Conservation (phyloP, 176 grass and related monocot species). For the Cenchrus fungigraminus region DNA sequence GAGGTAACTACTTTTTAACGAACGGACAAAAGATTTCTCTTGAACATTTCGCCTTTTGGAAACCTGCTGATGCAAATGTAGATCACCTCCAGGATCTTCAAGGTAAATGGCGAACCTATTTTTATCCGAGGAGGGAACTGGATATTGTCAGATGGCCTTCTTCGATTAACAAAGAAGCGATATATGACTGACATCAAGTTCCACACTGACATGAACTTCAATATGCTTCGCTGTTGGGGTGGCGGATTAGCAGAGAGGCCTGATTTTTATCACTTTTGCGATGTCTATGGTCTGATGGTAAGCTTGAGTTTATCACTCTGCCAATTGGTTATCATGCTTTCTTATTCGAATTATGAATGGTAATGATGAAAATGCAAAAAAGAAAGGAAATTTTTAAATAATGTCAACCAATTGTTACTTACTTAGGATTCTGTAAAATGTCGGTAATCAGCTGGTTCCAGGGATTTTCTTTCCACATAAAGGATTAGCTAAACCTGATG, state of each 20-base stretch:
- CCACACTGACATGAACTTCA: conserved; percentile 96
- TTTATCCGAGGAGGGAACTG: conserved; percentile 98
- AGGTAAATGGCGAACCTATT: conserved; percentile 87
- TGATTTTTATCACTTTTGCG: conserved; percentile 90
- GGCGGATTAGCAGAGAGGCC: conserved; percentile 90
- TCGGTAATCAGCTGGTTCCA: conserved; percentile 18
- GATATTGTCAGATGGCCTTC: conserved; percentile 95
- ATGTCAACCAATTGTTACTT: not conserved
- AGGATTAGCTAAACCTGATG: not conserved
- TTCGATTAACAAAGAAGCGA: conserved; percentile 81
- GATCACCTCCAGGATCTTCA: conserved; percentile 76
- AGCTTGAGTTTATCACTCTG: conserved; percentile 27
- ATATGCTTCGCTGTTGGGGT: conserved; percentile 98
- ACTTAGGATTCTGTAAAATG: conserved; percentile 30
- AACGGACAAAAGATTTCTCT: not conserved
- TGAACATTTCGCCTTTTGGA: conserved; percentile 14
- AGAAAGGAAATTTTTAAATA: not conserved
- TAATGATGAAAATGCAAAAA: conserved; percentile 5
- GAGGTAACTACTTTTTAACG: conserved; percentile 57
- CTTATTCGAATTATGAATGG: conserved; percentile 10
- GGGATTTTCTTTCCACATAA: not conserved
- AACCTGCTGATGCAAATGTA: conserved; percentile 27
- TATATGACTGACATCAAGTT: conserved; percentile 97
- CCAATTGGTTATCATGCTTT: conserved; percentile 8
- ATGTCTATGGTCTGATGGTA: conserved; percentile 94